phyloP scores from a whole-genome alignment of 345 rosid species.

The Lepidium africanum region DNA sequence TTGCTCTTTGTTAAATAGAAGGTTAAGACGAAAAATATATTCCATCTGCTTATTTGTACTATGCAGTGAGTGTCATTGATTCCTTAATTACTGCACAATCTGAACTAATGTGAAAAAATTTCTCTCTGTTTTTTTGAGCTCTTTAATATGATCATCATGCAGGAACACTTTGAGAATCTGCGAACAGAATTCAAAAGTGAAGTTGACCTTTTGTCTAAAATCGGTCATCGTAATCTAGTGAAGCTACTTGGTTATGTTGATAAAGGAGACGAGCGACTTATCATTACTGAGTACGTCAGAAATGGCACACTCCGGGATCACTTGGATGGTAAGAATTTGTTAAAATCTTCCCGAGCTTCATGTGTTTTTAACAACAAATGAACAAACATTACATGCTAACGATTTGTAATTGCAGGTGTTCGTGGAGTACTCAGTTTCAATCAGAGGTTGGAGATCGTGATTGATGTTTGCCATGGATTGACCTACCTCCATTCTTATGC shows the following conservation, averaged over 20 bases:
- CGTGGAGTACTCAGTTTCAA: slow-evolving; percentile 73
- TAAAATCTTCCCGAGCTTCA: background rate
- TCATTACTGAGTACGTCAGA: slow-evolving; percentile 80
- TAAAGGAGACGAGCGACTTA: slow-evolving; percentile 75
- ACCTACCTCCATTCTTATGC: slow-evolving; percentile 88
- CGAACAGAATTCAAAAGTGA: slow-evolving; percentile 85
- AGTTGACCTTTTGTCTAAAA: slow-evolving; percentile 86
- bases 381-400: background rate
- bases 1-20: too few relatives aligned
- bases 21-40: too few relatives aligned
- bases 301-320: slow-evolving; percentile 96
- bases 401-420: slow-evolving; percentile 38
- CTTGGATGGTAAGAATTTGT: slow-evolving; percentile 69
- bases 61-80: background rate
- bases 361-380: background rate
- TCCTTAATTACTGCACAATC: background rate
- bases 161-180: slow-evolving; percentile 71
- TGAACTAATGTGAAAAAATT: background rate
- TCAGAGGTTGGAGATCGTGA: slow-evolving; percentile 86
- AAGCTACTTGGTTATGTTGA: slow-evolving; percentile 87
- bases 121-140: background rate
- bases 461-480: slow-evolving; percentile 92
- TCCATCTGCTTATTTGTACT: background rate
- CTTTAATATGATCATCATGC: slow-evolving; percentile 5
- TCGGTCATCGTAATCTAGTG: slow-evolving; percentile 84